These are phyloP conservation scores for Isoetes engelmannii DNA, from an alignment of 83 land plant genomes.

Conservation along the genomic window DNA sequence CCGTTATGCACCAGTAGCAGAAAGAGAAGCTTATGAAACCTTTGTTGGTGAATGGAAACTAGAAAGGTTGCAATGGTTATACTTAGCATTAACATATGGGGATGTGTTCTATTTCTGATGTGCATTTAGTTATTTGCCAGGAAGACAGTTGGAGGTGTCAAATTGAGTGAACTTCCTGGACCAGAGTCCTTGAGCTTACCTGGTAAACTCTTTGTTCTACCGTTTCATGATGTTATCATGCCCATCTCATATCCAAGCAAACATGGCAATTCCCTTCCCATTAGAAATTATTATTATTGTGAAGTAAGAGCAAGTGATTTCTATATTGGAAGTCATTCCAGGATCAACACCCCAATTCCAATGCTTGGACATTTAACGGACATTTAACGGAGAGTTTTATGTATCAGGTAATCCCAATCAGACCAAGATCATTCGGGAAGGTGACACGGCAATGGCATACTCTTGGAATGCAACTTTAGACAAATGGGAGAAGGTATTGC, in stretches of 20 bases:
- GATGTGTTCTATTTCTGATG: not conserved
- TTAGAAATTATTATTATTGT: no score
- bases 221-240: no score
- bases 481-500: slow-evolving; percentile 83
- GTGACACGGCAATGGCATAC: slow-evolving; percentile 97
- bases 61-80: slow-evolving; percentile 43
- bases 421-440: slow-evolving; percentile 82
- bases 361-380: no score
- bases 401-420: slow-evolving; percentile 37
- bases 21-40: slow-evolving; percentile 53
- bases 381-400: no score
- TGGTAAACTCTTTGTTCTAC: not conserved
- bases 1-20: slow-evolving; percentile 44
- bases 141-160: slow-evolving; percentile 91
- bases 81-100: no score
- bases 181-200: slow-evolving; percentile 70
- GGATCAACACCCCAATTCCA: no score
- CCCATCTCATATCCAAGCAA: no score
- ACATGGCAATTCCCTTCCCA: no score
- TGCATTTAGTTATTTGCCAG: slow-evolving; percentile 27
- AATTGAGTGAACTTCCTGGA: slow-evolving; percentile 80
- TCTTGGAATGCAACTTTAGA: slow-evolving; percentile 70
- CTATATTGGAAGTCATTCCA: no score
- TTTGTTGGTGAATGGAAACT: slow-evolving; percentile 45
- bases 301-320: no score